These are phyloP conservation scores for Rauvolfia tetraphylla DNA, from an alignment of 257 asterid species.

Conservation along the genomic window DNA sequence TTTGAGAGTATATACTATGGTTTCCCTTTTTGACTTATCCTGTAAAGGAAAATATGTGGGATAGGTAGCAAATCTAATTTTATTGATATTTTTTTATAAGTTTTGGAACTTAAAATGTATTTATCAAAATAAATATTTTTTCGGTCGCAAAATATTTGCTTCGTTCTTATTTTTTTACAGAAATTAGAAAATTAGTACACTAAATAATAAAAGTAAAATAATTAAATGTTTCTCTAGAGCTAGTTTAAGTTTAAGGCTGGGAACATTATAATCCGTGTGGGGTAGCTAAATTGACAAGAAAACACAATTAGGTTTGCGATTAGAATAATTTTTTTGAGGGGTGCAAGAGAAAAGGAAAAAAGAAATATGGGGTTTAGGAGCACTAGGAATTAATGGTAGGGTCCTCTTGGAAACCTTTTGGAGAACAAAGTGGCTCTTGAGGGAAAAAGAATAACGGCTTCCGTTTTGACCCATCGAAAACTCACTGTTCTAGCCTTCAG, in stretches of 20 bases:
- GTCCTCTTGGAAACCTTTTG: slow-evolving; percentile 20
- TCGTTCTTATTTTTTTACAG: too few relatives aligned
- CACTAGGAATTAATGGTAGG: slow-evolving; percentile 20
- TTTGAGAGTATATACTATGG: slow-evolving; percentile 34
- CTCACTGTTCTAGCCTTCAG: background rate
- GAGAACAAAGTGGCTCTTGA: slow-evolving; percentile 28
- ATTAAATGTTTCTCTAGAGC: slow-evolving; percentile 9
- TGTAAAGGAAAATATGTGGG: slow-evolving; percentile 11
- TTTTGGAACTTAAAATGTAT: too few relatives aligned
- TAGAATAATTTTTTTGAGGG: background rate
- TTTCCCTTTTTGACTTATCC: slow-evolving; percentile 43
- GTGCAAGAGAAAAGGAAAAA: background rate
- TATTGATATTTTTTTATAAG: too few relatives aligned
- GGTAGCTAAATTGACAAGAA: slow-evolving; percentile 18
- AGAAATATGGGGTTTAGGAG: background rate
- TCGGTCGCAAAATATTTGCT: too few relatives aligned
- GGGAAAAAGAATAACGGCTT: slow-evolving; percentile 27
- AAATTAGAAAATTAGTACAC: too few relatives aligned
- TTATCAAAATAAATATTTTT: too few relatives aligned
- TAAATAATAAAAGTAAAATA: background rate
- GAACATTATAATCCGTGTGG: slow-evolving; percentile 20
- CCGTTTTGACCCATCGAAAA: slow-evolving; percentile 22
- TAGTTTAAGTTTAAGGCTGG: background rate
- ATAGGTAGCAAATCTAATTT: background rate
- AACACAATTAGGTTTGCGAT: slow-evolving; percentile 9